These are phyloP conservation scores for Populus trichocarpa DNA, from an alignment of 441 rosid species.

Conservation along the genomic window DNA sequence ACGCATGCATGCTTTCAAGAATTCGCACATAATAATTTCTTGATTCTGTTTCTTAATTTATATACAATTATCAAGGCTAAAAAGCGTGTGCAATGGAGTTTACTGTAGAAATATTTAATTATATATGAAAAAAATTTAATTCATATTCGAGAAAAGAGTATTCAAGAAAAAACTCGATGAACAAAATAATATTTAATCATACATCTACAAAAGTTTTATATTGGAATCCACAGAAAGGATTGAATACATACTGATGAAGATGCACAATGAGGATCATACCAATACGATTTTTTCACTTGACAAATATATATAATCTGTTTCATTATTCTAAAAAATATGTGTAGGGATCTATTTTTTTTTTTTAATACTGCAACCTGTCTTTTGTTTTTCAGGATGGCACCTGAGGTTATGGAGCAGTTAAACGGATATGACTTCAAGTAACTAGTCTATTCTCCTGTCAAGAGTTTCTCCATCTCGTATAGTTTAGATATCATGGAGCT, in stretches of 20 bases:
- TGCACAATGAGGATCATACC: background rate
- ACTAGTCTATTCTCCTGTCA: conserved; percentile 30
- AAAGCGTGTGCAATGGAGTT: background rate
- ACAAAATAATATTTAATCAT: background rate
- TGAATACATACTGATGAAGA: background rate
- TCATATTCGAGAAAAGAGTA: background rate
- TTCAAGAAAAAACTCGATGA: background rate
- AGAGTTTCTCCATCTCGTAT: conserved; percentile 8
- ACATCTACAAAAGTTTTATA: background rate
- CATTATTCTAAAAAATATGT: background rate
- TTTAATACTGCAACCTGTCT: conserved; percentile 5
- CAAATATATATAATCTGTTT: background rate
- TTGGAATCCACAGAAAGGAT: background rate
- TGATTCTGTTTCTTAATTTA: background rate
- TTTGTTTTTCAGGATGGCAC: conserved; percentile 85
- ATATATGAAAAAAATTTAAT: too few relatives aligned
- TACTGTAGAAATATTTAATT: background rate
- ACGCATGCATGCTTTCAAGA: conserved; percentile 16
- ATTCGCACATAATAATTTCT: background rate
- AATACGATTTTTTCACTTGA: background rate
- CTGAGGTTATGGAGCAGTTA: conserved; percentile 99
- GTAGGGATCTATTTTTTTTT: background rate
- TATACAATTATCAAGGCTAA: background rate
- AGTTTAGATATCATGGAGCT: conserved; percentile 16
- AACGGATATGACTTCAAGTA: conserved; percentile 96